These are phyloP conservation scores for Phytomonas sp. DNA, from an alignment of 208 protist species.

Conservation along the genomic window DNA sequence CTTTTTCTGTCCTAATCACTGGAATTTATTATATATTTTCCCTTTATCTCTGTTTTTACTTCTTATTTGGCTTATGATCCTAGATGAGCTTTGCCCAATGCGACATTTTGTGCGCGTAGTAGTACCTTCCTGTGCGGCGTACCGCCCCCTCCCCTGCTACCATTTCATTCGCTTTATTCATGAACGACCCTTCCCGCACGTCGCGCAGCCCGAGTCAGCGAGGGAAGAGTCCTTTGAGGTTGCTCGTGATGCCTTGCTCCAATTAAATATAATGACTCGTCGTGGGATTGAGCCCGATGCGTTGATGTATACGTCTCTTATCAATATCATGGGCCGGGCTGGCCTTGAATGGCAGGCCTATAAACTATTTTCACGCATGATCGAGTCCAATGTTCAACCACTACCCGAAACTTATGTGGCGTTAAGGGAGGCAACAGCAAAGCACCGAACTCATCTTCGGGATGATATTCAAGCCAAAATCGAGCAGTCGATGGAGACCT, in stretches of 20 bases:
- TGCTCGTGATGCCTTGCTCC: conserved; percentile 78
- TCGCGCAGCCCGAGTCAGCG: conserved; percentile 18
- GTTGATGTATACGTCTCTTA: conserved; percentile 90
- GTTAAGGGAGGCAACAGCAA: conserved; percentile 66
- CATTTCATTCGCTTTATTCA: conserved; percentile 28
- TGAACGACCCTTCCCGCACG: conserved; percentile 54
- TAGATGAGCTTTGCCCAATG: background rate
- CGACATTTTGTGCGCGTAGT: background rate
- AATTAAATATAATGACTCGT: conserved; percentile 91
- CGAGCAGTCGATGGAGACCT: conserved; percentile 50
- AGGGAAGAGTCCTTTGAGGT: conserved; percentile 56
- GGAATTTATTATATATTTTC: background rate
- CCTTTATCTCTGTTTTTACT: conserved; percentile 14
- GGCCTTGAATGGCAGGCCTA: conserved; percentile 90
- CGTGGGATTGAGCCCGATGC: conserved; percentile 85
- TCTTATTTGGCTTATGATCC: background rate
- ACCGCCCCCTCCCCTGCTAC: conserved; percentile 1
- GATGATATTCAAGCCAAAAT: conserved; percentile 84
- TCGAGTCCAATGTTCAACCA: conserved; percentile 74
- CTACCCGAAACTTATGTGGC: conserved; percentile 89
- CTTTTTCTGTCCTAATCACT: background rate
- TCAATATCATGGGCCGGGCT: conserved; percentile 80
- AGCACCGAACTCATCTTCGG: conserved; percentile 38
- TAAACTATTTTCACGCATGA: conserved; percentile 91
- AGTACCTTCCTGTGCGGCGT: background rate